Conservation (phyloP, 352 stramenopile species). For the Globisporangium megalacanthum region DNA sequence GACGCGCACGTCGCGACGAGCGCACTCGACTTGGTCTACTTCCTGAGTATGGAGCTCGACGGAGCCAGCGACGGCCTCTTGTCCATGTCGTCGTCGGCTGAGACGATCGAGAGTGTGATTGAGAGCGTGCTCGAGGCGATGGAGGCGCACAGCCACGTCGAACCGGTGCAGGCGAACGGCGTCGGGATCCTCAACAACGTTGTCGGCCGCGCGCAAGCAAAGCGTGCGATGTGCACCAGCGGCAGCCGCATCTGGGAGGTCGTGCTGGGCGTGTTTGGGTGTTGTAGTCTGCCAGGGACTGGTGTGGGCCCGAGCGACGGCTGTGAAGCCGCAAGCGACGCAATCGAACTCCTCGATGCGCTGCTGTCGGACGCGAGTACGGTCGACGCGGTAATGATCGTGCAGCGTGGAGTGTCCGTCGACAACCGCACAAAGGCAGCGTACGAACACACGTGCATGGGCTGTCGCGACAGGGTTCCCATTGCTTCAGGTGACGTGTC, state of each 20-base stretch:
- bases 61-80: neutral
- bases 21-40: slow-evolving; percentile 47
- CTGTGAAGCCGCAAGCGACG: slow-evolving; percentile 24
- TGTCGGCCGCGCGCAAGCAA: slow-evolving; percentile 20
- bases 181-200: slow-evolving; percentile 44
- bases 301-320: slow-evolving; percentile 4
- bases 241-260: slow-evolving; percentile 28
- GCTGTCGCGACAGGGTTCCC: too few species aligned
- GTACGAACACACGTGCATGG: neutral
- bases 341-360: slow-evolving; percentile 32
- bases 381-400: slow-evolving; percentile 8
- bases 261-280: slow-evolving; percentile 18
- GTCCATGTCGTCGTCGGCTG: neutral
- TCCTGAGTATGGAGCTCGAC: slow-evolving; percentile 46
- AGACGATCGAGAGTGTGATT: slow-evolving; percentile 18
- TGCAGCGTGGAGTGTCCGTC: slow-evolving; percentile 1
- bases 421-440: slow-evolving; percentile 11
- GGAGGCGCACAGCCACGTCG: slow-evolving; percentile 21
- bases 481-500: neutral
- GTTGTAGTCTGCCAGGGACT: slow-evolving; percentile 13
- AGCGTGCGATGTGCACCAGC: slow-evolving; percentile 13
- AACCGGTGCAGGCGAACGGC: slow-evolving; percentile 46
- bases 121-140: slow-evolving; percentile 27
- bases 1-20: slow-evolving; percentile 36
- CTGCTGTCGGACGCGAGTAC: slow-evolving; percentile 26